Conservation (phyloP, 306 rosid genomes). For the barrel medic (Medicago truncatula) region MtrunA17r5.0-ANR NC_053049.1:6564501-6565000, state of each 20-base stretch:
- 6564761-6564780: background rate
- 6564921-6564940: conserved; percentile 53
- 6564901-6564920: conserved; percentile 78
- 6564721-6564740: conserved; percentile 3
- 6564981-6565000: conserved; percentile 9
- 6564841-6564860: conserved; percentile 32
- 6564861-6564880: conserved; percentile 67
- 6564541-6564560: background rate
- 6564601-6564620: conserved; percentile 2
- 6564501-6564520: background rate
- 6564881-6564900: conserved; percentile 79
- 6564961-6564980: conserved; percentile 3
- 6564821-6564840: conserved; percentile 6
- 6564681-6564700: background rate
- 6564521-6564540: background rate
- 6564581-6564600: background rate
- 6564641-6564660: background rate
- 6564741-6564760: conserved; percentile 4
- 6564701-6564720: background rate
- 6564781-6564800: background rate
- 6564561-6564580: conserved; percentile 17
- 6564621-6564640: background rate
- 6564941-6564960: conserved; percentile 29
- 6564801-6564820: conserved; percentile 4
- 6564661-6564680: conserved; percentile 6